phyloP scores from a whole-genome alignment of 2,329 filamentous ascomycete genomes.

The Fusarium sp. region DNA sequence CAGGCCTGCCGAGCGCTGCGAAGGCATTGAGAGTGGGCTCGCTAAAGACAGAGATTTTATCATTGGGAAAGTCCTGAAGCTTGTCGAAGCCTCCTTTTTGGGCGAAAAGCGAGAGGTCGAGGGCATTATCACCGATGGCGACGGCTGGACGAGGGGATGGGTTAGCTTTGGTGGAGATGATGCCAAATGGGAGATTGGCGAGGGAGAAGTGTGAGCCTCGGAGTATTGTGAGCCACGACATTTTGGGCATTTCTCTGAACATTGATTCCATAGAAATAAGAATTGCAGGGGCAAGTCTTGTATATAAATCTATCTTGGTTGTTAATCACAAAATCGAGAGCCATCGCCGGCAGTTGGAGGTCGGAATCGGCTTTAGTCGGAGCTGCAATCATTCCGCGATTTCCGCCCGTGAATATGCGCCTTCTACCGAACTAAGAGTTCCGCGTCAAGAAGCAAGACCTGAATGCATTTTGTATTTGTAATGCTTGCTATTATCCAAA shows the following conservation, averaged over 20 bases:
- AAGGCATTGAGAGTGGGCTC: conserved; percentile 48
- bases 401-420: not conserved
- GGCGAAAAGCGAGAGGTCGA: conserved; percentile 76
- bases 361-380: not conserved
- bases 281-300: not conserved
- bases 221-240: conserved; percentile 39
- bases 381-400: not conserved
- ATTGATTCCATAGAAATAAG: not conserved
- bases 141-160: conserved; percentile 71
- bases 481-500: not conserved
- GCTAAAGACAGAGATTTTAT: conserved; percentile 43
- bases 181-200: conserved; percentile 84
- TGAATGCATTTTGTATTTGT: not conserved
- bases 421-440: not conserved
- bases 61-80: conserved; percentile 38
- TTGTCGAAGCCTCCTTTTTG: conserved; percentile 52
- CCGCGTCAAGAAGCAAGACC: not conserved
- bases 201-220: conserved; percentile 58
- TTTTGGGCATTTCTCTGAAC: not conserved
- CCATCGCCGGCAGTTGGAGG: not conserved
- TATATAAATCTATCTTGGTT: not conserved
- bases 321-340: not conserved
- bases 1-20: conserved; percentile 69
- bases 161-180: conserved; percentile 73
- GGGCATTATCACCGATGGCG: conserved; percentile 78